Evolutionary conservation across 495 filamentous ascomycete species (phyloP).

Genomic region (Chaetomium fimeti): DNA sequence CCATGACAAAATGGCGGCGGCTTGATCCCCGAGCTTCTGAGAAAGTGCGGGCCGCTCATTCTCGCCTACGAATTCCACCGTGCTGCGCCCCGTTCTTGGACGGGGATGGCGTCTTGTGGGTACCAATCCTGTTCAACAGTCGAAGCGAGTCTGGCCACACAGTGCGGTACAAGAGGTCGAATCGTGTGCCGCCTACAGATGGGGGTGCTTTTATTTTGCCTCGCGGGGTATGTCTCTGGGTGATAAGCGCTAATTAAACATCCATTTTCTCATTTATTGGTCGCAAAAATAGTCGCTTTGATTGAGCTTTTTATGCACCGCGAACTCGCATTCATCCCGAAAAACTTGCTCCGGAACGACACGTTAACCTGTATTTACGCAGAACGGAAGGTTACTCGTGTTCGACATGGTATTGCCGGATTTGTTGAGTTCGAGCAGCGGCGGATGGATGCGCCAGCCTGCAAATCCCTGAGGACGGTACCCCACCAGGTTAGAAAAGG

Average conservation of each 20-base stretch:
- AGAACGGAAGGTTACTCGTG: neutral
- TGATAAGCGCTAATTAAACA: constrained; percentile 17
- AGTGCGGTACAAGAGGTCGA: constrained; percentile 11
- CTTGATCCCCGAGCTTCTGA: neutral
- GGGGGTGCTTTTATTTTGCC: constrained; percentile 7
- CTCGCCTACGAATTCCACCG: neutral
- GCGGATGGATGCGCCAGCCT: neutral
- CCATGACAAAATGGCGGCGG: neutral
- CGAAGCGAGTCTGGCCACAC: constrained; percentile 5
- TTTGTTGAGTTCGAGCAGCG: neutral
- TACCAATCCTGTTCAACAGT: neutral
- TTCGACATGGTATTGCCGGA: neutral
- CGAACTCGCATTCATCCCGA: neutral
- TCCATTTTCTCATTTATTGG: constrained; percentile 11
- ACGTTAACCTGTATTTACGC: neutral
- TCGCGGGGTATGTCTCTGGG: constrained; percentile 1
- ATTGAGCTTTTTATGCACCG: neutral
- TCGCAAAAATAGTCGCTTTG: neutral
- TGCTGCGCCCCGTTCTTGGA: constrained; percentile 7
- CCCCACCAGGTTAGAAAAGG: neutral
- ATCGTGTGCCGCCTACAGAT: neutral
- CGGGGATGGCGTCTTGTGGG: neutral
- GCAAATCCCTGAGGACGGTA: neutral
- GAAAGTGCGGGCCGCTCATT: constrained; percentile 6
- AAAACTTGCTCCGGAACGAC: neutral